Conservation (phyloP, 1,284 basidiomycete species). For the Thecaphora thlaspeos region DNA sequence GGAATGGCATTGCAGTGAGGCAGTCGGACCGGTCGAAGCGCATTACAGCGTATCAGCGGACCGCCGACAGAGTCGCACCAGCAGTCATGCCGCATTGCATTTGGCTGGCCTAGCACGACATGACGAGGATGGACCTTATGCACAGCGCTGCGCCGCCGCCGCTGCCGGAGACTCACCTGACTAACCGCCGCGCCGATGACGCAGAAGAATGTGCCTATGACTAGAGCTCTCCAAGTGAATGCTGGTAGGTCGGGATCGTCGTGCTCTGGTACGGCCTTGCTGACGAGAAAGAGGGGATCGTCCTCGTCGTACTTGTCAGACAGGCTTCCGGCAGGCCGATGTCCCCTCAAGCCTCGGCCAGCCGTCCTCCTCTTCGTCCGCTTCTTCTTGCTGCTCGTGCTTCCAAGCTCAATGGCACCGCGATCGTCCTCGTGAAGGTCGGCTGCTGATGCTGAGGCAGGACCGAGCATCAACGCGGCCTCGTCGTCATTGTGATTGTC, state of each 20-base stretch:
- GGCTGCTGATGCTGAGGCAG: constrained; percentile 9
- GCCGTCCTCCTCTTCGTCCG: constrained; percentile 2
- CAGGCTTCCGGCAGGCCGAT: constrained; percentile 14
- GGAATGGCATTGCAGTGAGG: too few relatives aligned
- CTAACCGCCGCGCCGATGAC: constrained; percentile 62
- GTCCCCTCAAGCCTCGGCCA: constrained; percentile 11
- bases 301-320: constrained; percentile 43
- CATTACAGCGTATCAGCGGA: too few relatives aligned
- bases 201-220: constrained; percentile 63
- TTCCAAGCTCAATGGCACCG: constrained; percentile 3
- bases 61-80: too few relatives aligned
- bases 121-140: too few relatives aligned
- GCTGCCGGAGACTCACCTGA: constrained; percentile 23
- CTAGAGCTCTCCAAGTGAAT: constrained; percentile 61
- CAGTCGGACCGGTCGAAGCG: too few relatives aligned
- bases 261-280: constrained; percentile 61
- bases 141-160: too few relatives aligned
- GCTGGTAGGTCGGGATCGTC: constrained; percentile 64
- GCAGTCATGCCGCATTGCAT: too few relatives aligned
- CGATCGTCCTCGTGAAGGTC: constrained; percentile 16
- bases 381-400: background rate
- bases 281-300: constrained; percentile 44
- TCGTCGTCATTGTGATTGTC: constrained; percentile 25
- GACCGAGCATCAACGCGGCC: constrained; percentile 36
- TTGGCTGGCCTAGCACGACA: too few relatives aligned